phyloP scores from a whole-genome alignment of 306 rosid genomes.

The Acacia crassicarpa region DNA sequence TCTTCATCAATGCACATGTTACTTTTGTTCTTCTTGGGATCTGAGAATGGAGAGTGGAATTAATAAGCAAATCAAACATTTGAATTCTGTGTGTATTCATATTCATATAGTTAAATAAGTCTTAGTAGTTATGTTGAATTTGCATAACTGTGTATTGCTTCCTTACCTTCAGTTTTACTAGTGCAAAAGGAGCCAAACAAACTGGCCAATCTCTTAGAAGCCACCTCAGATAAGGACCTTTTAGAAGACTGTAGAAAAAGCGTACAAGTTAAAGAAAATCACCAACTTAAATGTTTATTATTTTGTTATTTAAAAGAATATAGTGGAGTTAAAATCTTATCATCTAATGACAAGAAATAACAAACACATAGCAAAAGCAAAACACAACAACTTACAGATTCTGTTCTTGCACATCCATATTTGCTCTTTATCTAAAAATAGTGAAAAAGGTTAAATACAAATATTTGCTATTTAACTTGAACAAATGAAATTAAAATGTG shows the following conservation, averaged over 20 bases:
- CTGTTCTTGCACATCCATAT: slow-evolving; percentile 57
- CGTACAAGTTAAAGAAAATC: neutral
- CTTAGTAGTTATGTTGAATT: neutral
- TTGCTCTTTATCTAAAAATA: slow-evolving; percentile 62
- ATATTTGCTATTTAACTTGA: slow-evolving; percentile 5
- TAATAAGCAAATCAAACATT: neutral
- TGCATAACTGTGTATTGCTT: neutral
- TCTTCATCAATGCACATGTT: neutral
- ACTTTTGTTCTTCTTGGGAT: neutral
- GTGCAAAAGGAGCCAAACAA: neutral
- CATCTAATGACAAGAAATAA: neutral
- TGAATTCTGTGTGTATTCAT: neutral
- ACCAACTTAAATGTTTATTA: neutral
- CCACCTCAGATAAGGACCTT: neutral
- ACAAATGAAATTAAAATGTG: slow-evolving; percentile 20
- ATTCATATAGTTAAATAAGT: neutral
- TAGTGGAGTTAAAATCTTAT: no score
- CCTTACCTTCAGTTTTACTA: neutral
- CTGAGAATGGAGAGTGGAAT: neutral
- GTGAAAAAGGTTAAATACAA: slow-evolving; percentile 14
- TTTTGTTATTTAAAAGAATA: no score
- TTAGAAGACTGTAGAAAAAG: neutral
- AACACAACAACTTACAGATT: slow-evolving; percentile 45
- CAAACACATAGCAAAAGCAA: neutral
- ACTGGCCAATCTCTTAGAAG: neutral